These are phyloP conservation scores for Spergularia bocconei DNA, from an alignment of 148 eudicot species.

Conservation along the genomic window DNA sequence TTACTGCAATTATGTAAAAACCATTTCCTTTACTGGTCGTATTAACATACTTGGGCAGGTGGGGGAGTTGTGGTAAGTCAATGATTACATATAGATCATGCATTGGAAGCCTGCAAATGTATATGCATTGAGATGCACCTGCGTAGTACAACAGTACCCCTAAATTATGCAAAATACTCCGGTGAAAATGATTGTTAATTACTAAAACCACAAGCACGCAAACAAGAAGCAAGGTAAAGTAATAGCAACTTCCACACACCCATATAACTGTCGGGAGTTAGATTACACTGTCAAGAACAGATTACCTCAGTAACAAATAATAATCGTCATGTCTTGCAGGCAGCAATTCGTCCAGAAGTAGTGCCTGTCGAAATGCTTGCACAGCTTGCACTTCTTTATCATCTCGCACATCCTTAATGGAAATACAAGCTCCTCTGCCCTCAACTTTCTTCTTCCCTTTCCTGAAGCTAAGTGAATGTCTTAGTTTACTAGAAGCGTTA, in stretches of 20 bases:
- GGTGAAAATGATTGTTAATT: background rate
- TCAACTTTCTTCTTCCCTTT: conserved; percentile 42
- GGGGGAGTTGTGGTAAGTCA: background rate
- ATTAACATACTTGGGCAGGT: background rate
- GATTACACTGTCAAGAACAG: conserved; percentile 1
- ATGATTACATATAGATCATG: background rate
- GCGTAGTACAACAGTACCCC: background rate
- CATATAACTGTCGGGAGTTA: background rate
- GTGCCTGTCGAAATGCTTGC: conserved; percentile 59
- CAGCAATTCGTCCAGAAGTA: conserved; percentile 60
- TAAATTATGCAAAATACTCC: background rate
- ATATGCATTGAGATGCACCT: background rate
- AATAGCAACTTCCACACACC: background rate
- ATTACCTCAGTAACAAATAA: conserved; percentile 69
- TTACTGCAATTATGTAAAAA: too few species aligned
- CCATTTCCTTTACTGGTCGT: background rate
- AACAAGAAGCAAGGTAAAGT: background rate
- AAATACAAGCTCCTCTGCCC: conserved; percentile 21
- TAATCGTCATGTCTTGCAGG: conserved; percentile 72
- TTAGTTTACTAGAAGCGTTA: conserved; percentile 45
- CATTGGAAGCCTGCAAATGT: background rate
- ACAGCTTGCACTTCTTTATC: conserved; percentile 65
- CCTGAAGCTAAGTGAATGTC: conserved; percentile 37
- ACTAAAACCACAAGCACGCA: background rate
- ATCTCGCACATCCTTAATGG: conserved; percentile 57